Conservation (phyloP, 2,329 filamentous ascomycete species). For the Sporothrix mexicana region DNA sequence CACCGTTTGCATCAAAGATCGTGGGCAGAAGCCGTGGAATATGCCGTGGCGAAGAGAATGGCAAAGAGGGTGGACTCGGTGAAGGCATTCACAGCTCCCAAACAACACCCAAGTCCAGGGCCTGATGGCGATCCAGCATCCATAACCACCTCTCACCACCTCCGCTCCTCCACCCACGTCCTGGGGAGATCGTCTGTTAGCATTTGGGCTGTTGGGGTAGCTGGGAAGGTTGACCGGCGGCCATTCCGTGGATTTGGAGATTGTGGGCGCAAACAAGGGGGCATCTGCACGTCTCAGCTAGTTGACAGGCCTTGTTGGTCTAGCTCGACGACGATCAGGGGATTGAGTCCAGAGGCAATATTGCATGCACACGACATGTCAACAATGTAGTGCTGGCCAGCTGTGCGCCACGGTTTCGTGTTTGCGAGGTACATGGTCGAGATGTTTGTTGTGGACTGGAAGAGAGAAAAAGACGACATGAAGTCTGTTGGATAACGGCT, state of each 20-base stretch:
- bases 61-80: not conserved
- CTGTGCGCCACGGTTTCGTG: constrained; percentile 3
- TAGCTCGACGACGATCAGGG: constrained; percentile 10
- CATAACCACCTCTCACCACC: not conserved
- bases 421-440: not conserved
- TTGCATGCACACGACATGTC: not conserved
- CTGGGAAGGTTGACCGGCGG: not conserved
- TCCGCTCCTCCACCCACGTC: constrained; percentile 9
- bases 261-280: constrained; percentile 13
- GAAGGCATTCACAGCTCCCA: constrained; percentile 1
- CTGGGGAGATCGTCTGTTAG: constrained; percentile 1
- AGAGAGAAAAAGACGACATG: not conserved
- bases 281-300: constrained; percentile 22
- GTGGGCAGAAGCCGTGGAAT: not conserved
- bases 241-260: constrained; percentile 15
- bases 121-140: not conserved
- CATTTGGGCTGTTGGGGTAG: not conserved
- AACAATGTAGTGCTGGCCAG: not conserved
- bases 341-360: not conserved
- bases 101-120: not conserved
- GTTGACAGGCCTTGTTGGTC: constrained; percentile 6
- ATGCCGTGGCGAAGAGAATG: not conserved
- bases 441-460: not conserved
- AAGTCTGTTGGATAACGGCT: not conserved
- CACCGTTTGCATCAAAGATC: too few relatives aligned